A percentile compares a stretch with the other conserved stretches of the same genome.
Conservation (phyloP, 1,284 basidiomycete genomes). For the Neotropicomus parvogracilis region DNA sequence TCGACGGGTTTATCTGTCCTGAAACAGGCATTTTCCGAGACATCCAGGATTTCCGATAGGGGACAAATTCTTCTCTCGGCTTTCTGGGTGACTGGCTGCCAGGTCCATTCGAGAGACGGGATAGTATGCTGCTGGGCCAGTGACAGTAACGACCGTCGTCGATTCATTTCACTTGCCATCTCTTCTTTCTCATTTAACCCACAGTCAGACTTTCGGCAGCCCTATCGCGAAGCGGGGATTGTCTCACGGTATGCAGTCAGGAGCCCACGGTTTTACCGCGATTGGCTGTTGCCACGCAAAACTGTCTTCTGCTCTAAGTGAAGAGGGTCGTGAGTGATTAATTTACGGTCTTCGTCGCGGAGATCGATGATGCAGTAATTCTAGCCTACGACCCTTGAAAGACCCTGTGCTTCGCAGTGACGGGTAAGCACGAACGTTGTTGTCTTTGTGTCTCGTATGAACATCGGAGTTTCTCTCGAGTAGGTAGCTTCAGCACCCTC, state of each 20-base stretch:
- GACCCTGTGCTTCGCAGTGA: constrained; percentile 13
- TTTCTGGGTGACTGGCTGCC: no score
- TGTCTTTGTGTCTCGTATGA: neutral
- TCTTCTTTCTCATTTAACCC: constrained; percentile 9
- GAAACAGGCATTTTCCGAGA: no score
- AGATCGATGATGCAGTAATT: constrained; percentile 12
- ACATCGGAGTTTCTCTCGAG: constrained; percentile 4
- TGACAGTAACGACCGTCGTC: no score
- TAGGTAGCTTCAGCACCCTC: neutral
- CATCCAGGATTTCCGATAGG: no score
- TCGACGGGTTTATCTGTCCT: no score
- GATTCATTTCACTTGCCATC: neutral
- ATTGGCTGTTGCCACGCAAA: constrained; percentile 13
- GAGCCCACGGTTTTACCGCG: constrained; percentile 4
- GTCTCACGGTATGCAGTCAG: neutral
- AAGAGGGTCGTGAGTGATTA: constrained; percentile 7
- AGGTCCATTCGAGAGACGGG: no score
- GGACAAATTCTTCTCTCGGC: no score
- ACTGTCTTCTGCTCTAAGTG: constrained; percentile 2
- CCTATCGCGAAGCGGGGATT: neutral
- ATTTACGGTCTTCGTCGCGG: constrained; percentile 8
- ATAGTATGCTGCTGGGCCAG: no score
- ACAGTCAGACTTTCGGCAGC: constrained; percentile 1
- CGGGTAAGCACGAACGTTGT: constrained; percentile 2
- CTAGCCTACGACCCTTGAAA: constrained; percentile 1